Conservation (phyloP, 768 basidiomycete species). For the Tulasnella sp. region DNA sequence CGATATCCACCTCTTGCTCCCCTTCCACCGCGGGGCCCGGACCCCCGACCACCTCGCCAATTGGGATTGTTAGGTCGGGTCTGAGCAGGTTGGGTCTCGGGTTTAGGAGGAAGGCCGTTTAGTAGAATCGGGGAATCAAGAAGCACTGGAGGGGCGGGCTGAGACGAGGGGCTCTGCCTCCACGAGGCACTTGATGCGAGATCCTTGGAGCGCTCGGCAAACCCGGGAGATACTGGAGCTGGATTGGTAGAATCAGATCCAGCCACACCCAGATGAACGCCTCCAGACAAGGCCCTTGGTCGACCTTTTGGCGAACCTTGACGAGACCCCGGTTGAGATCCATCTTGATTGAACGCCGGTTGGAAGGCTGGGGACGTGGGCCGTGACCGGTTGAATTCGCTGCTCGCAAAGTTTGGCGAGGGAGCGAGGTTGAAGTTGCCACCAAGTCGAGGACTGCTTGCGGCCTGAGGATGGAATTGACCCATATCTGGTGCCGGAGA, state of each 20-base stretch:
- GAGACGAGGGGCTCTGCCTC: background rate
- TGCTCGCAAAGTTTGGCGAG: background rate
- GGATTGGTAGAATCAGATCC: background rate
- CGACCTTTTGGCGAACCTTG: background rate
- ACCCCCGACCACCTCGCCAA: background rate
- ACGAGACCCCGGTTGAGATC: background rate
- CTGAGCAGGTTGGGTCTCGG: background rate
- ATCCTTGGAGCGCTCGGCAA: background rate
- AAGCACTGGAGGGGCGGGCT: background rate
- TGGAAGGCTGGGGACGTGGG: background rate
- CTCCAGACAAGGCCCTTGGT: background rate
- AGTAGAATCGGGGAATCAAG: background rate
- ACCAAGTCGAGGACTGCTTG: background rate
- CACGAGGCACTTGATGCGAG: background rate
- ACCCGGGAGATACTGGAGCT: background rate
- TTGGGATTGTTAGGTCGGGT: background rate
- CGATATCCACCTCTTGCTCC: background rate
- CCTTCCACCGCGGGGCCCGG: background rate
- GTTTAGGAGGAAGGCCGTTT: background rate
- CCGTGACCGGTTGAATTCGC: background rate
- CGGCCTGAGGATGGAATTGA: background rate
- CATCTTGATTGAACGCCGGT: background rate
- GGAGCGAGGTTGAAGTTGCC: background rate
- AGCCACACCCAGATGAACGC: background rate
- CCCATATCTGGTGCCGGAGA: constrained; percentile 6